Conservation (phyloP, 2,329 filamentous ascomycete species). For the Hypoxylon sp. region DNA sequence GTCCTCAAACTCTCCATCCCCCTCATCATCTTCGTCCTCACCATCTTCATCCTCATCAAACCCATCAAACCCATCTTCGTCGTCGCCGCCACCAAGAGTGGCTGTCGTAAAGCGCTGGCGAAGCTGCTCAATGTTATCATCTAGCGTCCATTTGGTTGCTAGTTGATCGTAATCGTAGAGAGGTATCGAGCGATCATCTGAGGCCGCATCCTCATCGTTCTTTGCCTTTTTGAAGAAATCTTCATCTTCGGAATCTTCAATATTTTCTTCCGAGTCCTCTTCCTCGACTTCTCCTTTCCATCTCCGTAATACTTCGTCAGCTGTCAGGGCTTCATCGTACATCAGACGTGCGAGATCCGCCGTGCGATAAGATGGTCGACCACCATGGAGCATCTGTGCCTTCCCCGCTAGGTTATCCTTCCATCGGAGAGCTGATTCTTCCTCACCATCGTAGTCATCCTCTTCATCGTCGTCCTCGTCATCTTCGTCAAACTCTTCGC, state of each 20-base stretch:
- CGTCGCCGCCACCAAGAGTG: constrained; percentile 70
- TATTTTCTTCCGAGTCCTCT: constrained; percentile 71
- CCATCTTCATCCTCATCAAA: constrained; percentile 62
- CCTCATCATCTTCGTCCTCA: constrained; percentile 73
- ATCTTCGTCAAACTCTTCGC: constrained; percentile 63
- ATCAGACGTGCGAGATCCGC: constrained; percentile 88
- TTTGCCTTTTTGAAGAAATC: constrained; percentile 77
- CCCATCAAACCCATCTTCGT: constrained; percentile 66
- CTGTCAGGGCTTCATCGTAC: constrained; percentile 85
- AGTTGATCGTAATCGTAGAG: constrained; percentile 84
- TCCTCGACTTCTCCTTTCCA: constrained; percentile 80
- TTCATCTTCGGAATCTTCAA: constrained; percentile 71
- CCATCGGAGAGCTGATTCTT: constrained; percentile 83
- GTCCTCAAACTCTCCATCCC: constrained; percentile 88
- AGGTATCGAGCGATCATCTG: constrained; percentile 85
- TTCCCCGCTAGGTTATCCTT: constrained; percentile 87
- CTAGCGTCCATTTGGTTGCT: constrained; percentile 86
- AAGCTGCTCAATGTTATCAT: constrained; percentile 82
- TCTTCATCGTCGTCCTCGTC: constrained; percentile 62
- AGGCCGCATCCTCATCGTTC: constrained; percentile 75
- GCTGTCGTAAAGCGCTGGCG: constrained; percentile 82
- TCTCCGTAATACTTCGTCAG: constrained; percentile 80
- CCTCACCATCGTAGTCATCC: constrained; percentile 71
- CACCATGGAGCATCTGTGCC: constrained; percentile 79
- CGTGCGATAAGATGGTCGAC: constrained; percentile 80